Evolutionary conservation across 2,329 filamentous ascomycete species (phyloP).

Genomic region (Ilyonectria mors-panacis): DNA sequence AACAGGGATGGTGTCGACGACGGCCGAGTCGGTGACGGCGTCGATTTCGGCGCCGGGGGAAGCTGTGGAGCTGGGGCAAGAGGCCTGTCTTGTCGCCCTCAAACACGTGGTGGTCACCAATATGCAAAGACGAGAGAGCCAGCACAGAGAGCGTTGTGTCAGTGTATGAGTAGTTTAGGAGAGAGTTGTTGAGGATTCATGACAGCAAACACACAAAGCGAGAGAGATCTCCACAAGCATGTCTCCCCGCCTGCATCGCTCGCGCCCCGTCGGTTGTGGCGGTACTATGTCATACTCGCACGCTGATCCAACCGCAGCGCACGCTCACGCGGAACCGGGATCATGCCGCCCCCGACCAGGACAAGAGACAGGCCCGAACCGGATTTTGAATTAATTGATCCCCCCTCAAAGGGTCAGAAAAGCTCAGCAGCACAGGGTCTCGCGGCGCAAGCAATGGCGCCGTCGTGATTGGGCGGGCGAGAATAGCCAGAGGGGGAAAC

Average conservation of each 20-base stretch:
- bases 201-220: not conserved
- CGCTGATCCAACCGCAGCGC: slow-evolving; percentile 1
- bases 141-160: slow-evolving; percentile 9
- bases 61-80: slow-evolving; percentile 22
- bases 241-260: slow-evolving; percentile 1
- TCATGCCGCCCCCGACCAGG: slow-evolving; percentile 6
- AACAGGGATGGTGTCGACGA: slow-evolving; percentile 34
- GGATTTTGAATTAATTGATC: not conserved
- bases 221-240: not conserved
- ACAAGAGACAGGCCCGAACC: slow-evolving; percentile 2
- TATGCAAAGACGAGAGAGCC: slow-evolving; percentile 18
- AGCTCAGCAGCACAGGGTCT: not conserved
- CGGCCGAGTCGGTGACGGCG: slow-evolving; percentile 29
- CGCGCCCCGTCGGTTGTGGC: not conserved
- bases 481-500: slow-evolving; percentile 2
- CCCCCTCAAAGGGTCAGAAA: not conserved
- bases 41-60: slow-evolving; percentile 25
- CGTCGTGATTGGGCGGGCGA: slow-evolving; percentile 23
- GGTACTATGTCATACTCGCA: not conserved
- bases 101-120: slow-evolving; percentile 31
- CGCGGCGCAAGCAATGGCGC: slow-evolving; percentile 1
- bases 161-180: not conserved
- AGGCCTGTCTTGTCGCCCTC: slow-evolving; percentile 22
- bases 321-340: slow-evolving; percentile 20
- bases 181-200: not conserved